A percentile compares a stretch with the other conserved stretches of the same genome.
These are phyloP conservation scores for Jatropha curcas DNA, from an alignment of 345 rosid species.

Conservation along the genomic window DNA sequence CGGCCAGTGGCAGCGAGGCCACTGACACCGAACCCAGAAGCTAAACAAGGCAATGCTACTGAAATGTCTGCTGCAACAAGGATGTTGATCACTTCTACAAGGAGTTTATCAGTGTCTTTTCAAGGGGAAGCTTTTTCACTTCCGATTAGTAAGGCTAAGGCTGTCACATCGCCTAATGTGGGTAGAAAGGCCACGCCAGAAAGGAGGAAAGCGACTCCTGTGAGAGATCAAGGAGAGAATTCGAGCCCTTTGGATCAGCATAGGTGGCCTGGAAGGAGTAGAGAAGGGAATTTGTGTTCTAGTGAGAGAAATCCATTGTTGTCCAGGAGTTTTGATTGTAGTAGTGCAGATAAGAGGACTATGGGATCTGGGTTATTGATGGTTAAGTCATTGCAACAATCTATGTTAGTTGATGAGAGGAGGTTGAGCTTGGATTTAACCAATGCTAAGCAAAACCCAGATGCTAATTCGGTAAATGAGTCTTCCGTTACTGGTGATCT, in stretches of 20 bases:
- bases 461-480: conserved; percentile 46
- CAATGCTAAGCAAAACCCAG: conserved; percentile 41
- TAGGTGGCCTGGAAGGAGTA: conserved; percentile 76
- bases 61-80: conserved; percentile 62
- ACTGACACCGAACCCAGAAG: conserved; percentile 33
- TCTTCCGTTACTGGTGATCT: conserved; percentile 51
- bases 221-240: conserved; percentile 58
- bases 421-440: conserved; percentile 64
- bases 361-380: conserved; percentile 66
- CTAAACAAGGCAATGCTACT: conserved; percentile 33
- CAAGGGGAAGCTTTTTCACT: conserved; percentile 92
- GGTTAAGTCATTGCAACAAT: conserved; percentile 54
- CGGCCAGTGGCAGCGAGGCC: conserved; percentile 37
- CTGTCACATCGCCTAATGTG: conserved; percentile 38
- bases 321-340: conserved; percentile 60
- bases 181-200: conserved; percentile 57
- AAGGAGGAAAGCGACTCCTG: conserved; percentile 43
- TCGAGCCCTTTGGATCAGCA: conserved; percentile 55
- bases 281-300: conserved; percentile 46
- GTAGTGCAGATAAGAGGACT: conserved; percentile 33
- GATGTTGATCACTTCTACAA: conserved; percentile 80
- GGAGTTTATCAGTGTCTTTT: conserved; percentile 89
- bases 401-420: conserved; percentile 51
- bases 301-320: conserved; percentile 28
- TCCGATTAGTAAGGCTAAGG: conserved; percentile 78